phyloP scores from a whole-genome alignment of 768 basidiomycete species.

The Coprinellus aureogranulatus region DNA sequence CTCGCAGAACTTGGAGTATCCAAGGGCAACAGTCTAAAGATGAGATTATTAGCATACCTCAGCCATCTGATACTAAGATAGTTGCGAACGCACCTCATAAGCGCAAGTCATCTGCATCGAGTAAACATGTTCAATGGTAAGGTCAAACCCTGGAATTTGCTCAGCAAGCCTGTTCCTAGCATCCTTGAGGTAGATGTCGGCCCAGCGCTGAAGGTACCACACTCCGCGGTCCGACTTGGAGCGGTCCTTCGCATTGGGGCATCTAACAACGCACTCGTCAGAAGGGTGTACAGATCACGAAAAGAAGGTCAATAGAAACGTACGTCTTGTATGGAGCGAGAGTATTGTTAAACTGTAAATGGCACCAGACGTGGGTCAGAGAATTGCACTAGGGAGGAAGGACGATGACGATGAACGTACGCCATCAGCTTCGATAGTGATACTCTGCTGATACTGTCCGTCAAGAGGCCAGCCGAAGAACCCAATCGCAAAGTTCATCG shows the following conservation, averaged over 20 bases:
- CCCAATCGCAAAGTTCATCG: conserved; percentile 66
- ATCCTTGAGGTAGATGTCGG: conserved; percentile 63
- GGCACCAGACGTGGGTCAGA: not conserved
- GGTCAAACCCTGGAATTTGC: conserved; percentile 57
- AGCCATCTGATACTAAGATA: not conserved
- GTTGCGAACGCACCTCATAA: conserved; percentile 59
- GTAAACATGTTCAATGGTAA: conserved; percentile 69
- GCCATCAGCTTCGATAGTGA: conserved; percentile 64
- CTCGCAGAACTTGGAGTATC: conserved; percentile 88
- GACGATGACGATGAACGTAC: conserved; percentile 34
- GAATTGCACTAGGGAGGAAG: conserved; percentile 11
- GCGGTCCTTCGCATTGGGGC: conserved; percentile 55
- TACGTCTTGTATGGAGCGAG: conserved; percentile 81
- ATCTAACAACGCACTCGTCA: conserved; percentile 30
- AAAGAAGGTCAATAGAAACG: conserved; percentile 10
- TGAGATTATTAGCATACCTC: not conserved
- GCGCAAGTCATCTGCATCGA: conserved; percentile 81
- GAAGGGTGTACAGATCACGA: no score
- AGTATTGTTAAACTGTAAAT: conserved; percentile 71
- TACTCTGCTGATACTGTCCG: conserved; percentile 70
- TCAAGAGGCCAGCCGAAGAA: conserved; percentile 77
- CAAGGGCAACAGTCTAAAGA: conserved; percentile 79
- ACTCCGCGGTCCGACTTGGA: conserved; percentile 56
- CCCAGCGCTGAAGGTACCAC: conserved; percentile 65
- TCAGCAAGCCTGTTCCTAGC: conserved; percentile 60